Evolutionary conservation across 768 basidiomycete species (phyloP).

Genomic region (Collybia sordida): DNA sequence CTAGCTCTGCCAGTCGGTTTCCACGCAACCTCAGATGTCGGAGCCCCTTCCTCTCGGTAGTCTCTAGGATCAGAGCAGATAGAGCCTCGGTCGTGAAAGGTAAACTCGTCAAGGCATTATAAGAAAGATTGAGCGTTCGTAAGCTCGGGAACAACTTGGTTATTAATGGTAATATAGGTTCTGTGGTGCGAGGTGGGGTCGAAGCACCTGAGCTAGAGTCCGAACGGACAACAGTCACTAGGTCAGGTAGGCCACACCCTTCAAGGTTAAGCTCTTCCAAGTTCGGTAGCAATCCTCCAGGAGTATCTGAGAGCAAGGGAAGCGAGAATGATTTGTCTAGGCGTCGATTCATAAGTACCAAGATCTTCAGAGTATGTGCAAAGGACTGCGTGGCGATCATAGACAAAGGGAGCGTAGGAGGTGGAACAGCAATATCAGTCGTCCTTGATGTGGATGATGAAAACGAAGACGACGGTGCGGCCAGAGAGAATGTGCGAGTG

Average conservation of each 20-base stretch:
- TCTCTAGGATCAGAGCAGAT: slow-evolving; percentile 49
- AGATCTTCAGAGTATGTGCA: slow-evolving; percentile 52
- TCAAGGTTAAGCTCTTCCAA: slow-evolving; percentile 77
- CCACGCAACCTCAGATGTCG: slow-evolving; percentile 67
- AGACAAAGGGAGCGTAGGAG: slow-evolving; percentile 66
- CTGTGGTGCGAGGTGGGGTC: slow-evolving; percentile 43
- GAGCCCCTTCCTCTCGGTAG: slow-evolving; percentile 50
- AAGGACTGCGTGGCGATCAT: slow-evolving; percentile 61
- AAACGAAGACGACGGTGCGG: slow-evolving; percentile 27
- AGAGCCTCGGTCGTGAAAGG: slow-evolving; percentile 51
- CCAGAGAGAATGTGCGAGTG: slow-evolving; percentile 61
- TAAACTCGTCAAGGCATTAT: slow-evolving; percentile 61
- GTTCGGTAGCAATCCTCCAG: slow-evolving; percentile 50
- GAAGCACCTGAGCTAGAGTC: slow-evolving; percentile 29
- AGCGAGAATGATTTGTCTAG: slow-evolving; percentile 64
- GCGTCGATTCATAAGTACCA: slow-evolving; percentile 64
- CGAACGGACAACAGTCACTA: slow-evolving; percentile 45
- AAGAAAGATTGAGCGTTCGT: slow-evolving; percentile 70
- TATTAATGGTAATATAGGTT: slow-evolving; percentile 59
- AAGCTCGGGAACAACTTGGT: slow-evolving; percentile 70
- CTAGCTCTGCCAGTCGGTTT: slow-evolving; percentile 60
- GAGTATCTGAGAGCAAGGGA: slow-evolving; percentile 35
- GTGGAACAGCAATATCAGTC: slow-evolving; percentile 57
- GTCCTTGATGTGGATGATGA: slow-evolving; percentile 13
- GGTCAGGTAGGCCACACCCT: slow-evolving; percentile 68